Conservation (phyloP, 306 rosid species). For the Elaeagnus macrophylla region DNA sequence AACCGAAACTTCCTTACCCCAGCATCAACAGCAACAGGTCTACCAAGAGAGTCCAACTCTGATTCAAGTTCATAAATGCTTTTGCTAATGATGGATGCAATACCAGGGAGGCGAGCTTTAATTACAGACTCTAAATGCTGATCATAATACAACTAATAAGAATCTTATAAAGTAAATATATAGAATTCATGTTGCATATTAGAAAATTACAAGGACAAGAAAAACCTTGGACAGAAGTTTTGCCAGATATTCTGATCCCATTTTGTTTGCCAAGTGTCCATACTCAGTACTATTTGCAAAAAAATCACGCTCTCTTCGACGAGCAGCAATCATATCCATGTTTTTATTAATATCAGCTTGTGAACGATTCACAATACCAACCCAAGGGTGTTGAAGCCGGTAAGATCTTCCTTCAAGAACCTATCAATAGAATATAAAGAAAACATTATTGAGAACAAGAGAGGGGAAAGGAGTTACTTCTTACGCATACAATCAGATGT, state of each 20-base stretch:
- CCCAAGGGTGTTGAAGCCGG: slow-evolving; percentile 47
- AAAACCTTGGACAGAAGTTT: slow-evolving; percentile 43
- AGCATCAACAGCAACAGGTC: slow-evolving; percentile 38
- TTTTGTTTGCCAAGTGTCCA: slow-evolving; percentile 30
- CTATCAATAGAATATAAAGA: slow-evolving; percentile 18
- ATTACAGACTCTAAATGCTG: slow-evolving; percentile 47
- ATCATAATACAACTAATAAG: slow-evolving; percentile 3
- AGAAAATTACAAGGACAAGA: neutral
- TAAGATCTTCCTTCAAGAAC: slow-evolving; percentile 48
- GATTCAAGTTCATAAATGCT: slow-evolving; percentile 35
- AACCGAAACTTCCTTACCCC: slow-evolving; percentile 25
- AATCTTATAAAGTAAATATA: neutral
- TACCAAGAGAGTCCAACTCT: slow-evolving; percentile 37
- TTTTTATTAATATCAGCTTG: slow-evolving; percentile 44
- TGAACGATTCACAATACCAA: slow-evolving; percentile 48
- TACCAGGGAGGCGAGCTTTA: slow-evolving; percentile 39
- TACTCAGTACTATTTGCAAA: slow-evolving; percentile 33
- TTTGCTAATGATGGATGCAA: slow-evolving; percentile 29
- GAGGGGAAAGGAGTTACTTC: neutral
- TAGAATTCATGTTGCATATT: neutral
- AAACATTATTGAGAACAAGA: neutral
- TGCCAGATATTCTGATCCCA: slow-evolving; percentile 54
- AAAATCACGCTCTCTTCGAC: slow-evolving; percentile 36
- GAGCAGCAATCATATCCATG: slow-evolving; percentile 38
- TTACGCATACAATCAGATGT: neutral